Conservation (phyloP, 495 filamentous ascomycete species). For the Oleoguttula mirabilis region DNA sequence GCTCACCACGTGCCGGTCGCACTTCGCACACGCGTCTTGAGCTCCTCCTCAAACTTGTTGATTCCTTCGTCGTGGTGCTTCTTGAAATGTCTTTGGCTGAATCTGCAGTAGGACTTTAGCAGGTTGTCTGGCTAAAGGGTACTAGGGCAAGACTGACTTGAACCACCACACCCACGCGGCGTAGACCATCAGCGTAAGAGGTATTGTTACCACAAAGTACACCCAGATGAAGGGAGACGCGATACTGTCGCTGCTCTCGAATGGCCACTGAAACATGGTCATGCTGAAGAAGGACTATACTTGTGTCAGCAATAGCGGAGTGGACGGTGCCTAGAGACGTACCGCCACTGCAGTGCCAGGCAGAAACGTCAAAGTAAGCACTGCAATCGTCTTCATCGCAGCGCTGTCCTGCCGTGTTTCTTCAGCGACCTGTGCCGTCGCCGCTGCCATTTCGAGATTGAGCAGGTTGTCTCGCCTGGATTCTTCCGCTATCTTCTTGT, state of each 20-base stretch:
- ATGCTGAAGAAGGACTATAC: slow-evolving; percentile 18
- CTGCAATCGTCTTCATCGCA: slow-evolving; percentile 25
- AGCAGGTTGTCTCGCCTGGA: slow-evolving; percentile 22
- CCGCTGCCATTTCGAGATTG: slow-evolving; percentile 16
- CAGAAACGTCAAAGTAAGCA: slow-evolving; percentile 22
- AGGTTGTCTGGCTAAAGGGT: too few relatives aligned
- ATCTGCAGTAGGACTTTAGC: too few relatives aligned
- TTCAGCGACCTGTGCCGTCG: slow-evolving; percentile 18
- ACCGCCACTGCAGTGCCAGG: slow-evolving; percentile 20
- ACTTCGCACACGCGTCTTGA: slow-evolving; percentile 13
- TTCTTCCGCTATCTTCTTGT: slow-evolving; percentile 21
- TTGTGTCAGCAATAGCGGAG: too few relatives aligned
- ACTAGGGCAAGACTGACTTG: slow-evolving; percentile 5
- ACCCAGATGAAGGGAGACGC: slow-evolving; percentile 17
- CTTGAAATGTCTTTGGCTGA: slow-evolving; percentile 4
- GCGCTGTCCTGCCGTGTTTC: slow-evolving; percentile 21
- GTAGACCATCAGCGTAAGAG: slow-evolving; percentile 14
- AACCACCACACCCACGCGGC: slow-evolving; percentile 13
- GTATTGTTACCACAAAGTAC: slow-evolving; percentile 18
- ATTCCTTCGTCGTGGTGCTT: slow-evolving; percentile 13
- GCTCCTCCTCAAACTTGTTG: slow-evolving; percentile 14
- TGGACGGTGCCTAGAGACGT: background rate
- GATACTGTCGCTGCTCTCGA: background rate
- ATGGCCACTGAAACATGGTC: slow-evolving; percentile 18
- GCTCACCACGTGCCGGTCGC: slow-evolving; percentile 20